Evolutionary conservation across 1,139 yeast genomes (phyloP), one percentile per base, ranked within the genome.

Genomic region (Pichia sp.): DNA sequence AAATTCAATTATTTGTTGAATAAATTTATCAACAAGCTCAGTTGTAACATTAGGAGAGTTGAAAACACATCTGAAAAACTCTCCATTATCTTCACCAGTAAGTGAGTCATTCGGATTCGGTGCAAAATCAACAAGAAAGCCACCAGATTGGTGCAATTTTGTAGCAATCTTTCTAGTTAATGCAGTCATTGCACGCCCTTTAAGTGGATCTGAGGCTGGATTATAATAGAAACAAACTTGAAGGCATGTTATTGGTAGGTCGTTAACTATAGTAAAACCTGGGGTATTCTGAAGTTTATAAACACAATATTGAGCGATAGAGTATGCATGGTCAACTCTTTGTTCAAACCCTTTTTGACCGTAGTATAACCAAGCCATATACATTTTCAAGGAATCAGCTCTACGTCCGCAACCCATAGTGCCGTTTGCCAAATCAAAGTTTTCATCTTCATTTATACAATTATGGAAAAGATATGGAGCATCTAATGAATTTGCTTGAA

Each of bases 371-470:
- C 96, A 87, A 0, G 85, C 80, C 61, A 87, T 63, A 61, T 83
- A 86, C 57, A 87, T 71, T 64, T 87, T 87, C 60, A 87, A 68
- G 1, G 94, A 77, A 62, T 87, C 96, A 0, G 94, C 80, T 45
- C 96, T 72, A 55, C 96, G 76, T 6, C 96, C 96, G 61, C 96
- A 87, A 7, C 95, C 95, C 94, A 87, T 82, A 6, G 96, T 87
- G 8, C 95, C 95, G 59, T 86, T 94, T 0, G 94, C 96, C 49
- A 87, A 71, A 55, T 87, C 96, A 58, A 70, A 84, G 60, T 80
- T 79, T 51, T 80, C 87, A 10, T 68, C 71, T 22, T 66, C 71
- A 29, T 63, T 66, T 23, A 60, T 50, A 33, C 71, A 71, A 32
- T 78, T 78, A 58, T 87, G 96, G 73, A 86, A 87, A 40, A 87